These are phyloP conservation scores for Phaeosphaeria sp. DNA, from an alignment of 2,329 filamentous ascomycete genomes.

Conservation along the genomic window DNA sequence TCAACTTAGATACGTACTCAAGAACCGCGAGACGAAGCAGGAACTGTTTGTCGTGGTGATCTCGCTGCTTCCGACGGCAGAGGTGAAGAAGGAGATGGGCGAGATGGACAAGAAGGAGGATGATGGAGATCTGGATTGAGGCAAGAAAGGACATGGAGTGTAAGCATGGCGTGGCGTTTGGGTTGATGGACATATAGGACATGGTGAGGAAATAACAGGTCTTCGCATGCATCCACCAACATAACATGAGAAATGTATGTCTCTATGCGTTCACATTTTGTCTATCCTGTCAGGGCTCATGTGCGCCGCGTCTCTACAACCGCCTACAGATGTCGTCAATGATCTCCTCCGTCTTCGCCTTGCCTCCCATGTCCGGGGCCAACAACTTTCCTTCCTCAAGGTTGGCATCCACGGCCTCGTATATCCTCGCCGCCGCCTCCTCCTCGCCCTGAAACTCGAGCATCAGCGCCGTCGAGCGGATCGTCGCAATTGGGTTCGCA, in stretches of 20 bases:
- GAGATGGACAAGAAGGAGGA: constrained; percentile 30
- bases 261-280: neutral
- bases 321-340: constrained; percentile 84
- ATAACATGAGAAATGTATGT: neutral
- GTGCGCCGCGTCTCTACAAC: constrained; percentile 62
- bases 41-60: constrained; percentile 85
- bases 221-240: neutral
- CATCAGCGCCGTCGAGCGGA: constrained; percentile 92
- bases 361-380: constrained; percentile 89
- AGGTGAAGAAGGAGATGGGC: constrained; percentile 45
- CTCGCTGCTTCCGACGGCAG: constrained; percentile 73
- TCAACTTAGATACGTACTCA: constrained; percentile 88
- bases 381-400: constrained; percentile 82
- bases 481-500: constrained; percentile 94
- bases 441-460: constrained; percentile 93
- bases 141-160: too few relatives aligned
- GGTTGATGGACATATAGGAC: neutral
- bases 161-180: neutral
- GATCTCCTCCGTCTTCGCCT: constrained; percentile 84
- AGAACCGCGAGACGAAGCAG: constrained; percentile 75
- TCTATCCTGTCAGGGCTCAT: neutral
- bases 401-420: constrained; percentile 89
- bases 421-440: constrained; percentile 85
- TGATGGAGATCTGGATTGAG: constrained; percentile 26
- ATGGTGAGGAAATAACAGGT: neutral